Percentiles rank a stretch among this genome's conserved stretches.
These are phyloP conservation scores for Claviceps sp. DNA, from an alignment of 2,329 filamentous ascomycete genomes.

Conservation along the genomic window DNA sequence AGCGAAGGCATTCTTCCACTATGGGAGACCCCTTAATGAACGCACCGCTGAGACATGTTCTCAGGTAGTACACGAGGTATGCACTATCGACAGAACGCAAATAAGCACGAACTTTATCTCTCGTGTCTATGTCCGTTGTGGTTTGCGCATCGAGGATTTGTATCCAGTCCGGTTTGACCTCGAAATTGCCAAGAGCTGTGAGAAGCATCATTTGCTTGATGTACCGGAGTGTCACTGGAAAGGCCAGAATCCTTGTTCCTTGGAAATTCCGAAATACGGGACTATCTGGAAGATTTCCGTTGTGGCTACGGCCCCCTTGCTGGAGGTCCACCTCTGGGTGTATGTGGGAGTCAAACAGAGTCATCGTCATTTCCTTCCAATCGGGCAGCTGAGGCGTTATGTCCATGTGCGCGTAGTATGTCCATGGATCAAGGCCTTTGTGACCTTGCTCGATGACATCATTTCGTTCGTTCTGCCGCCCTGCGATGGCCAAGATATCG, in stretches of 20 bases:
- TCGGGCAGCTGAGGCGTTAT: constrained; percentile 29
- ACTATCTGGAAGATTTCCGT: constrained; percentile 3
- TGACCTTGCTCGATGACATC: constrained; percentile 84
- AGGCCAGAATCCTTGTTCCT: constrained; percentile 37
- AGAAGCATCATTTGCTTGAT: constrained; percentile 42
- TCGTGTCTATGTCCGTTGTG: constrained; percentile 52
- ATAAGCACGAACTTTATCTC: constrained; percentile 44
- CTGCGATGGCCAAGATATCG: constrained; percentile 66
- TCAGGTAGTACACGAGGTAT: constrained; percentile 31
- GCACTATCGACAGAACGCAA: constrained; percentile 28
- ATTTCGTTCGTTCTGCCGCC: constrained; percentile 52
- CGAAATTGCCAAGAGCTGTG: constrained; percentile 33
- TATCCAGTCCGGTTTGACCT: constrained; percentile 73
- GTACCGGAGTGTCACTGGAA: constrained; percentile 58
- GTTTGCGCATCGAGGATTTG: constrained; percentile 61
- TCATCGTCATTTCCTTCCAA: constrained; percentile 36
- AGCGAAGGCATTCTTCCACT: constrained; percentile 34
- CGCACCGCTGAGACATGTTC: constrained; percentile 45
- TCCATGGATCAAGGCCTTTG: constrained; percentile 66
- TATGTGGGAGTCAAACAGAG: constrained; percentile 33
- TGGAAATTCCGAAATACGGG: constrained; percentile 32
- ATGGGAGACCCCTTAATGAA: constrained; percentile 27
- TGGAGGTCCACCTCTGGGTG: constrained; percentile 5
- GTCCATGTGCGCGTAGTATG: constrained; percentile 32
- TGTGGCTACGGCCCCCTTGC: not conserved